A percentile compares a stretch with the other conserved stretches of the same genome.
Conservation (phyloP, 345 rosid species). For the Heritiera fomes region DNA sequence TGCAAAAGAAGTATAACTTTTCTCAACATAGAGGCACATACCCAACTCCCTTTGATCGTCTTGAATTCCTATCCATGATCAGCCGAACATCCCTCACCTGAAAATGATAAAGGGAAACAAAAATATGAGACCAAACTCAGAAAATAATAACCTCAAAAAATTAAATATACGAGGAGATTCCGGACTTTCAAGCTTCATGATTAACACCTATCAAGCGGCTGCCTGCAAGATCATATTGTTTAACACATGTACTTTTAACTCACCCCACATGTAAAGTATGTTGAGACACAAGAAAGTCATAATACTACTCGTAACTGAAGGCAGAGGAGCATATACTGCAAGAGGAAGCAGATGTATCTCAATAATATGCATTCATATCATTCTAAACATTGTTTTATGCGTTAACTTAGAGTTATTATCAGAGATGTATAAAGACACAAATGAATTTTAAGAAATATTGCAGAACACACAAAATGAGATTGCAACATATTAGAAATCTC, state of each 20-base stretch:
- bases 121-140: conserved; percentile 16
- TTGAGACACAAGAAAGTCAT: conserved; percentile 37
- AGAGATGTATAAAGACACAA: conserved; percentile 3
- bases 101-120: conserved; percentile 28
- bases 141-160: conserved; percentile 6
- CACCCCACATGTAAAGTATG: conserved; percentile 28
- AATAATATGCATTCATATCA: conserved; percentile 22
- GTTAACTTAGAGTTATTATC: conserved; percentile 17
- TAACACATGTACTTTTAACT: conserved; percentile 26
- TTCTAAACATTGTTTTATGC: conserved; percentile 13
- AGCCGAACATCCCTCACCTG: conserved; percentile 98
- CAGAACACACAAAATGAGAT: not conserved
- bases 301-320: conserved; percentile 31
- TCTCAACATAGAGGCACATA: conserved; percentile 40
- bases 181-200: conserved; percentile 10
- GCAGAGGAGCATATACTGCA: conserved; percentile 28
- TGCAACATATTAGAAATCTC: not conserved
- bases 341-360: conserved; percentile 26
- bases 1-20: conserved; percentile 31
- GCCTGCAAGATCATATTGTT: conserved; percentile 12
- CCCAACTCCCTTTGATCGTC: conserved; percentile 99
- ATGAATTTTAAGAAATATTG: not conserved
- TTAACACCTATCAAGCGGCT: conserved; percentile 15
- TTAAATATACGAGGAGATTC: not conserved
- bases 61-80: conserved; percentile 95